Evolutionary conservation across 352 stramenopile species (phyloP), one percentile per base, ranked within the genome.

Genomic region (Pilasporangium apinafurcum): DNA sequence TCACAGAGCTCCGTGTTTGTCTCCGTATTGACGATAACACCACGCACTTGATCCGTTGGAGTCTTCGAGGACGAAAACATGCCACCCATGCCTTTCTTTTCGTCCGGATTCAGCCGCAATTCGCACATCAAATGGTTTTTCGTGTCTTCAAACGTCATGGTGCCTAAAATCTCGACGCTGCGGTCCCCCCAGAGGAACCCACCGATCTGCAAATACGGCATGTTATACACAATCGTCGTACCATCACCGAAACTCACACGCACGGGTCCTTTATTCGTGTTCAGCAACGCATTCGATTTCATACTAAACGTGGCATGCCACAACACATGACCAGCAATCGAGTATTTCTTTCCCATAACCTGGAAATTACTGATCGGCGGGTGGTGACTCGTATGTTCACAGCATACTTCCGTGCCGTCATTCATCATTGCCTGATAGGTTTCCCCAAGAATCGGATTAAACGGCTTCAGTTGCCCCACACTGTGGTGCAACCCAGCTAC

Each of bases 361-460:
- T 90, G 77, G 41, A 88, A 86, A 48, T 90, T 88, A 57, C 75
- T 90, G 52, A 92, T 86, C 16, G 81, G 81, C 32, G 81, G 81
- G 44, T 92, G 81, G 53, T 92, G 81, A 54, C 77, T 90, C 40
- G 81, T 89, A 65, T 92, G 81, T 46, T 92, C 81, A 40, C 77
- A 88, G 40, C 60, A 81, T 5, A 92, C 78, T 21, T 86, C 73
- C 4, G 81, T 88, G 44, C 77, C 81, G 43, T 92, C 77, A 50
- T 83, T 89, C 37, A 90, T 48, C 31, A 51, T 66, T 4, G 67
- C 71, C 51, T 92, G 77, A 35, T 71, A 89, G 16, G 81, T 92
- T 44, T 92, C 81, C 12, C 81, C 81, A 18, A 92, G 44, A 24
- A 92, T 92, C 26, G 81, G 81, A 47, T 89, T 92, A 53, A 92